phyloP scores from a whole-genome alignment of 2,329 filamentous ascomycete species.

The Aspergillus sp. region DNA sequence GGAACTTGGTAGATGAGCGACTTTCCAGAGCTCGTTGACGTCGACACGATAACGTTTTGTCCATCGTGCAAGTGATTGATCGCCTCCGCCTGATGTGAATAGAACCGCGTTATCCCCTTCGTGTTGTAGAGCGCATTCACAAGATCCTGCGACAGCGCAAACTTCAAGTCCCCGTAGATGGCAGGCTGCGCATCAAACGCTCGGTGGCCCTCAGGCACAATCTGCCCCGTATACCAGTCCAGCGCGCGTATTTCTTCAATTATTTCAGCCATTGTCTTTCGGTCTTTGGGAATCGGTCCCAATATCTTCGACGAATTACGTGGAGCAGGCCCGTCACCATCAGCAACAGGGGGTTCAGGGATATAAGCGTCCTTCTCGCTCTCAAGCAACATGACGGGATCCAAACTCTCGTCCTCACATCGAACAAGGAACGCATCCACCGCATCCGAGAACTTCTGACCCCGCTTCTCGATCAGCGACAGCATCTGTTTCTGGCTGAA shows the following conservation, averaged over 20 bases:
- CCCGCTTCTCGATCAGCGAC: constrained; percentile 84
- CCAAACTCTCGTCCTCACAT: constrained; percentile 65
- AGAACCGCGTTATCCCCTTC: constrained; percentile 81
- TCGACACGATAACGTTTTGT: constrained; percentile 87
- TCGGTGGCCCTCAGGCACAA: constrained; percentile 89
- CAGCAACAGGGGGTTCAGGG: constrained; percentile 59
- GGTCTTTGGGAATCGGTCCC: constrained; percentile 74
- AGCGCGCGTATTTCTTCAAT: constrained; percentile 79
- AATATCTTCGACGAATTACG: constrained; percentile 58
- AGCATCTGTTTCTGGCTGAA: constrained; percentile 93
- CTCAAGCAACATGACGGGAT: constrained; percentile 70
- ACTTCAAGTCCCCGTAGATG: constrained; percentile 81
- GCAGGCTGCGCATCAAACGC: constrained; percentile 86
- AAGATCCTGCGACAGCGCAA: constrained; percentile 83
- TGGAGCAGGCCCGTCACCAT: constrained; percentile 32
- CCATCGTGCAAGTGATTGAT: constrained; percentile 86
- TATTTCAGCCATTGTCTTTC: constrained; percentile 82
- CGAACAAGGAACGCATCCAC: constrained; percentile 76
- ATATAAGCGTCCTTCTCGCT: constrained; percentile 64
- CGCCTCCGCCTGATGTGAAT: constrained; percentile 89
- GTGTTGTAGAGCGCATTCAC: constrained; percentile 98
- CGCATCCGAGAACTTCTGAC: constrained; percentile 78
- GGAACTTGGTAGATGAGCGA: constrained; percentile 98
- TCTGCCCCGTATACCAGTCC: constrained; percentile 89
- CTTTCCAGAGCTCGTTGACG: constrained; percentile 95